A percentile compares a stretch with the other conserved stretches of the same genome.
These are phyloP conservation scores for Cephaloascus fragrans DNA, from an alignment of 805 yeast species.

Conservation along the genomic window DNA sequence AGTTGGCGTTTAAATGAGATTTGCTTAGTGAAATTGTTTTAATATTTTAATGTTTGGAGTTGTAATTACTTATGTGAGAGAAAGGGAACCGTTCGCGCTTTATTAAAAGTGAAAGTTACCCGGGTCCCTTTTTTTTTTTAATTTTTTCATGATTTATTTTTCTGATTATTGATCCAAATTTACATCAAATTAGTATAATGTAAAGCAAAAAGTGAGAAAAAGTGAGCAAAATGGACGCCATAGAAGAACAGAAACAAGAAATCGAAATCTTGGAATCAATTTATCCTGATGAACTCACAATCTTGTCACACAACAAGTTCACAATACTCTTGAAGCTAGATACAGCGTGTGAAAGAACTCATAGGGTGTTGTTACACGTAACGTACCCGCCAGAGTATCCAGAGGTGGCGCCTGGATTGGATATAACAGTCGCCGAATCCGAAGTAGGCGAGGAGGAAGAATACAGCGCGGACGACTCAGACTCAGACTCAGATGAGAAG, in stretches of 20 bases:
- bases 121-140: no score
- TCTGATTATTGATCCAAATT: no score
- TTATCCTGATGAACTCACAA: constrained; percentile 82
- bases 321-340: constrained; percentile 57
- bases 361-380: constrained; percentile 48
- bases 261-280: constrained; percentile 83
- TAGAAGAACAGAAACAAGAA: constrained; percentile 84
- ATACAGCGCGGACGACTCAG: constrained; percentile 22
- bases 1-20: no score
- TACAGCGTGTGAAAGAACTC: constrained; percentile 50
- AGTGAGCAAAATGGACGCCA: constrained; percentile 52
- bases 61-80: no score
- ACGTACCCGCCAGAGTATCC: constrained; percentile 76
- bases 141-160: no score
- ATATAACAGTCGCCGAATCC: constrained; percentile 20
- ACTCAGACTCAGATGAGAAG: constrained; percentile 13
- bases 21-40: no score
- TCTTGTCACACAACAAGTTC: constrained; percentile 37
- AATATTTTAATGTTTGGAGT: no score
- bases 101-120: no score
- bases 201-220: no score
- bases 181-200: no score
- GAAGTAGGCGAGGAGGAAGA: constrained; percentile 15
- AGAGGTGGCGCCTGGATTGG: constrained; percentile 59
- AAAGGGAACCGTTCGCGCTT: no score